Conservation (phyloP, 2,329 filamentous ascomycete species). For the Cladorrhinum sp. region DNA sequence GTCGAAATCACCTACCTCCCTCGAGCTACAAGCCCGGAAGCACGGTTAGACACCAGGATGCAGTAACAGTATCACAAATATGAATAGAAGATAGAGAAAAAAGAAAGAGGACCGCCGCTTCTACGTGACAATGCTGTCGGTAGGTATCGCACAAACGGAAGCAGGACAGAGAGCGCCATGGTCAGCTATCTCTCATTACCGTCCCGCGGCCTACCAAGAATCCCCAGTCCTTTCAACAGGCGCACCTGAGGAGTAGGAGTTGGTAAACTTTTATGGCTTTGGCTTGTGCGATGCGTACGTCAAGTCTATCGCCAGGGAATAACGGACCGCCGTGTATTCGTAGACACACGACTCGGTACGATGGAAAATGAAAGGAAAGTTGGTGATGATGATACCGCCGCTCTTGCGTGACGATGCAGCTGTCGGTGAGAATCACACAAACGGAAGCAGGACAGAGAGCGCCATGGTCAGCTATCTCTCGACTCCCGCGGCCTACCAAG, state of each 20-base stretch:
- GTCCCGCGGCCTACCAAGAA: conserved; percentile 6
- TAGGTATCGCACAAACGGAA: conserved; percentile 5
- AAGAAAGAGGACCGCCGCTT: conserved; percentile 10
- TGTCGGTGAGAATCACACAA: conserved; percentile 8
- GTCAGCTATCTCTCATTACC: conserved; percentile 4
- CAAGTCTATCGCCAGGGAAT: not conserved
- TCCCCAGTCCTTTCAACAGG: conserved; percentile 13
- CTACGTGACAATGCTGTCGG: not conserved
- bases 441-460: conserved; percentile 5
- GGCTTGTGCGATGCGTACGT: conserved; percentile 6
- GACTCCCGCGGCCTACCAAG: conserved; percentile 5
- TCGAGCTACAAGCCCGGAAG: conserved; percentile 4
- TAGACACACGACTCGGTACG: conserved; percentile 2
- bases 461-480: conserved; percentile 8
- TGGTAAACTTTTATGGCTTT: conserved; percentile 11
- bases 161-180: conserved; percentile 11
- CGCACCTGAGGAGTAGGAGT: conserved; percentile 8
- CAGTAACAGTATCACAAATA: not conserved
- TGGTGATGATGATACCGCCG: conserved; percentile 15
- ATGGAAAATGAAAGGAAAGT: not conserved
- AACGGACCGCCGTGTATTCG: conserved; percentile 1
- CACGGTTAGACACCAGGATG: conserved; percentile 4
- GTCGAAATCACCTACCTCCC: conserved; percentile 11
- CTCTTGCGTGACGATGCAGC: conserved; percentile 4
- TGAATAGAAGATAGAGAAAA: conserved; percentile 2